phyloP scores from a whole-genome alignment of 805 yeast species.

The Pichia pseudocactophila region DNA sequence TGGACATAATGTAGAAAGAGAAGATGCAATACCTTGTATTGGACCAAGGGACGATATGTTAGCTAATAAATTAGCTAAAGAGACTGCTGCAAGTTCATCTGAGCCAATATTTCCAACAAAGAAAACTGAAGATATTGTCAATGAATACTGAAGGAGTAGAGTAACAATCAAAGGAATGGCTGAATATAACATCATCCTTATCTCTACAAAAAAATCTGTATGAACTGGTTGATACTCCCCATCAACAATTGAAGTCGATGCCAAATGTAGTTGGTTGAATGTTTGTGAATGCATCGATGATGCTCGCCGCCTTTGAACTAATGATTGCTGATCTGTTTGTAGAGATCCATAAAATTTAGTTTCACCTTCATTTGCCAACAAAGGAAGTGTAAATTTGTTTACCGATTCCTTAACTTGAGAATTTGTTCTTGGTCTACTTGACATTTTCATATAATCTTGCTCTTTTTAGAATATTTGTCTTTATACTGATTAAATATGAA shows the following conservation, averaged over 20 bases:
- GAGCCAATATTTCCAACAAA: conserved; percentile 56
- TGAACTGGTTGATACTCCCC: conserved; percentile 31
- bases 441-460: neutral
- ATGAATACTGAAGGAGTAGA: conserved; percentile 44
- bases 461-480: too few relatives aligned
- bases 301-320: conserved; percentile 22
- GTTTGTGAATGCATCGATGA: conserved; percentile 17
- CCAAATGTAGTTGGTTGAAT: conserved; percentile 10
- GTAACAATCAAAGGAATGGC: conserved; percentile 46
- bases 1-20: conserved; percentile 50
- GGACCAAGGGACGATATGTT: conserved; percentile 48
- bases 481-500: too few relatives aligned
- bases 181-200: conserved; percentile 30
- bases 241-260: conserved; percentile 16
- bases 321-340: conserved; percentile 12
- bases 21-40: conserved; percentile 50
- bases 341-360: conserved; percentile 12
- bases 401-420: neutral
- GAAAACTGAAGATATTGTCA: conserved; percentile 45
- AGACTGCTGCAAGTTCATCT: conserved; percentile 48
- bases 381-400: neutral
- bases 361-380: neutral
- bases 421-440: neutral
- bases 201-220: conserved; percentile 31
- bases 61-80: conserved; percentile 48